Conservation (phyloP, 257 asterid genomes). For the Solanum paucissectum region DNA sequence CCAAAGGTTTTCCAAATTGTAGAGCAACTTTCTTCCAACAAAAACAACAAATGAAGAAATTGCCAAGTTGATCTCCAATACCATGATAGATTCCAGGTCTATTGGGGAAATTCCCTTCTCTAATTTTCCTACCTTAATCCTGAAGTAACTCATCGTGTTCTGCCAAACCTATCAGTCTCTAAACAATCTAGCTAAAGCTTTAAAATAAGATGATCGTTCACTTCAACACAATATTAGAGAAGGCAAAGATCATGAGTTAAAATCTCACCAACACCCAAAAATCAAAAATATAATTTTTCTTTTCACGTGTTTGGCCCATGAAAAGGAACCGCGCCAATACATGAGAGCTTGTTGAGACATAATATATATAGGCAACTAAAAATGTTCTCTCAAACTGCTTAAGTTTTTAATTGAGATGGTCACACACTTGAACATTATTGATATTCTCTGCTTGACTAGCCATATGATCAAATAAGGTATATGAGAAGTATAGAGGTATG, state of each 20-base stretch:
- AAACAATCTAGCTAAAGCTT: constrained; percentile 37
- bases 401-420: background rate
- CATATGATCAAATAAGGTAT: background rate
- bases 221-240: background rate
- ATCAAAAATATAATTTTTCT: background rate
- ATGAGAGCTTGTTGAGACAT: background rate
- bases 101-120: constrained; percentile 18
- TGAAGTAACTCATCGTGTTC: constrained; percentile 31
- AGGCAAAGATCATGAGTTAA: background rate
- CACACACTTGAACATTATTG: background rate
- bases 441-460: background rate
- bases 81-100: constrained; percentile 29
- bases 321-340: background rate
- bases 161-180: constrained; percentile 53
- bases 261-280: background rate
- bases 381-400: background rate
- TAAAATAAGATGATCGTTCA: background rate
- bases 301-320: background rate
- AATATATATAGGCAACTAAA: background rate
- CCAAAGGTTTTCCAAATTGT: constrained; percentile 23
- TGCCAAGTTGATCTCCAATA: constrained; percentile 41
- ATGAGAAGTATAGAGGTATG: background rate
- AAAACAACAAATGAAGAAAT: constrained; percentile 16
- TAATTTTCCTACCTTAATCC: constrained; percentile 33
- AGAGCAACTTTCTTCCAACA: constrained; percentile 26